Evolutionary conservation across 2,329 filamentous ascomycete species (phyloP).

Genomic region (Fusarium sp.): DNA sequence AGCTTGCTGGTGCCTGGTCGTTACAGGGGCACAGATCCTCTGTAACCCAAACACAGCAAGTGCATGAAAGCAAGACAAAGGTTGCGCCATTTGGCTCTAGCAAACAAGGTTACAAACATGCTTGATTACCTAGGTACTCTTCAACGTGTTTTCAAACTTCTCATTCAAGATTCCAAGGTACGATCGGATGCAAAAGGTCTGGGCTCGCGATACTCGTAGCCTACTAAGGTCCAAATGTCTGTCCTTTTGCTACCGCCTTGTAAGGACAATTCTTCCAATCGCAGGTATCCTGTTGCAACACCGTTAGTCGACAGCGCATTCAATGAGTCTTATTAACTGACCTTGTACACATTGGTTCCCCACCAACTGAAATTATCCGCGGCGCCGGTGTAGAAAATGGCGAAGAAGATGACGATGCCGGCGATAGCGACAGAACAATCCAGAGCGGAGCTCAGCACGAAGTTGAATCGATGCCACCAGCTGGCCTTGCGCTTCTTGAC

Average conservation of each 20-base stretch:
- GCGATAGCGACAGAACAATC: constrained; percentile 46
- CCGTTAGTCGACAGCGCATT: not conserved
- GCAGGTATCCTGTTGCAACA: constrained; percentile 25
- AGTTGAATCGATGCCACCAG: constrained; percentile 48
- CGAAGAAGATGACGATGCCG: constrained; percentile 48
- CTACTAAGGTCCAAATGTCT: not conserved
- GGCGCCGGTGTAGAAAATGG: constrained; percentile 45
- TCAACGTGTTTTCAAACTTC: too few species aligned
- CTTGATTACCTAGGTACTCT: not conserved
- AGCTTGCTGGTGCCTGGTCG: not conserved
- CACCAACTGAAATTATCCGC: constrained; percentile 43
- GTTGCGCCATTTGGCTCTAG: not conserved
- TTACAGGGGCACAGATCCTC: not conserved
- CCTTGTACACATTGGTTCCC: constrained; percentile 41
- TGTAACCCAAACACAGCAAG: not conserved
- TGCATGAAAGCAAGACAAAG: not conserved
- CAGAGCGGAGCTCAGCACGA: constrained; percentile 46
- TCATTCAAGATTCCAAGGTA: not conserved
- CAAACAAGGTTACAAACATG: not conserved
- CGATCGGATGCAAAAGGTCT: too few species aligned
- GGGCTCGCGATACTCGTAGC: too few species aligned
- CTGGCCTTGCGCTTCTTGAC: constrained; percentile 37
- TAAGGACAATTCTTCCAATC: constrained; percentile 39
- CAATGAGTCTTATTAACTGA: not conserved
- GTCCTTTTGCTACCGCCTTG: not conserved